phyloP scores from a whole-genome alignment of 148 eudicot species.

The Chenopodium formosanum region DNA sequence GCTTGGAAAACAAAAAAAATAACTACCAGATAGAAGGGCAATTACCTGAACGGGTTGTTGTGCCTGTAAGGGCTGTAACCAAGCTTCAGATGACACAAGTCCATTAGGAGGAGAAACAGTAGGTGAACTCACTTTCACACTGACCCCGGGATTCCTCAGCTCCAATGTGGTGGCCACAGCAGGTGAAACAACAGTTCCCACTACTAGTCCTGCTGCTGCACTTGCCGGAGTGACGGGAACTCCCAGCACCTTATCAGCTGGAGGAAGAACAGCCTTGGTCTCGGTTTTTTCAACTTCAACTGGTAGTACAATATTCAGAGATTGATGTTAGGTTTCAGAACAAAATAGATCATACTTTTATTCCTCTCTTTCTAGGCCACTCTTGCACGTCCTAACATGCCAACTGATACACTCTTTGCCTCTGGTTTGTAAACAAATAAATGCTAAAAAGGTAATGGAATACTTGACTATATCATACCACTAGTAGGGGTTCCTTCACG shows the following conservation, averaged over 20 bases:
- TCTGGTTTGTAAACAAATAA: background rate
- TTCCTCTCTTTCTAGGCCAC: background rate
- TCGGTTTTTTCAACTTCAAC: slow-evolving; percentile 48
- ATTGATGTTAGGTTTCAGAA: background rate
- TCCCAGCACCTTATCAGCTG: slow-evolving; percentile 45
- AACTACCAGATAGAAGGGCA: background rate
- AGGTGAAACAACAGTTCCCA: slow-evolving; percentile 37
- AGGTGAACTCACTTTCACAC: slow-evolving; percentile 37
- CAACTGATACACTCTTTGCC: background rate
- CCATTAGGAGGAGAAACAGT: slow-evolving; percentile 38
- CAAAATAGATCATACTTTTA: background rate
- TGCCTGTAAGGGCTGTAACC: slow-evolving; percentile 53
- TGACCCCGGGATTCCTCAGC: slow-evolving; percentile 41
- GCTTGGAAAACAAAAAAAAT: background rate
- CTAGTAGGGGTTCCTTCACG: slow-evolving; percentile 50
- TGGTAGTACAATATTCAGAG: slow-evolving; percentile 12
- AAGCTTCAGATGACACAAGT: slow-evolving; percentile 55
- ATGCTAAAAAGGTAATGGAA: background rate
- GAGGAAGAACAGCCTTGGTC: slow-evolving; percentile 33
- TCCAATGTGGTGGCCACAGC: slow-evolving; percentile 46
- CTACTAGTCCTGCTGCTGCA: slow-evolving; percentile 36
- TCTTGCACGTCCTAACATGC: background rate
- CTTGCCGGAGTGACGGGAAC: slow-evolving; percentile 39
- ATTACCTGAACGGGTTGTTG: slow-evolving; percentile 3
- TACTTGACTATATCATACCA: slow-evolving; percentile 40